Evolutionary conservation across 768 basidiomycete species (phyloP).

Genomic region (Rhizopogon vulgaris): DNA sequence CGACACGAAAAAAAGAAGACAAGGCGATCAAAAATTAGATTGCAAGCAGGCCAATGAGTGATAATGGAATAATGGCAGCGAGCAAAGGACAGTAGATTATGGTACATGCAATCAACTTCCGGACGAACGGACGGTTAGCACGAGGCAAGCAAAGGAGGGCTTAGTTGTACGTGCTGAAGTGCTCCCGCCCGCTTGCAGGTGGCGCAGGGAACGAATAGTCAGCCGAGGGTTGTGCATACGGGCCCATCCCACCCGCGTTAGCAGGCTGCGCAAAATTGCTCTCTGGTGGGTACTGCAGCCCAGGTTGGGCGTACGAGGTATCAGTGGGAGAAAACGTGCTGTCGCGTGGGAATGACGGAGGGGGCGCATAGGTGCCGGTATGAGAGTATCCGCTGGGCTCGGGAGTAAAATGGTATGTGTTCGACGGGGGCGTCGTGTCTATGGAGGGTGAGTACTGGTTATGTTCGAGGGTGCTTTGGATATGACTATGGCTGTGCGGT

Average conservation of each 20-base stretch:
- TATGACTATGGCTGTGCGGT: constrained; percentile 20
- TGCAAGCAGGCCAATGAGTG: neutral
- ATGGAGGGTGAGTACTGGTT: constrained; percentile 9
- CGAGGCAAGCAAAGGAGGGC: neutral
- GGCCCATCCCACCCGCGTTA: constrained; percentile 5
- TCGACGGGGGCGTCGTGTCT: constrained; percentile 15
- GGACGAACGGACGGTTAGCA: neutral
- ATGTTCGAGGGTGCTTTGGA: constrained; percentile 11
- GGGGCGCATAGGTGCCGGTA: constrained; percentile 8
- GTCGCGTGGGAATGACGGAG: constrained; percentile 9
- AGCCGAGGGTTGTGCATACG: constrained; percentile 12
- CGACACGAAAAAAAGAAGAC: neutral
- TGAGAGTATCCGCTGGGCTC: constrained; percentile 9
- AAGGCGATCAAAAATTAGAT: constrained; percentile 4
- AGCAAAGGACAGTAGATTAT: neutral
- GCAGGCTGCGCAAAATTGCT: constrained; percentile 6
- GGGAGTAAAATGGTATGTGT: constrained; percentile 5
- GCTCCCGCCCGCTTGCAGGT: constrained; percentile 14
- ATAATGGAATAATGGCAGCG: constrained; percentile 1
- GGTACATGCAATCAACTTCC: neutral
- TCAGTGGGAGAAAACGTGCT: constrained; percentile 1
- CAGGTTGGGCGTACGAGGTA: constrained; percentile 3
- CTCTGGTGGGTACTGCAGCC: constrained; percentile 17
- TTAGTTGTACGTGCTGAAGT: constrained; percentile 12
- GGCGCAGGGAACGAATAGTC: constrained; percentile 15